A percentile compares a stretch with the other conserved stretches of the same genome.
Conservation (phyloP, 2,329 filamentous ascomycete genomes). For the Fusarium agapanthi region DNA sequence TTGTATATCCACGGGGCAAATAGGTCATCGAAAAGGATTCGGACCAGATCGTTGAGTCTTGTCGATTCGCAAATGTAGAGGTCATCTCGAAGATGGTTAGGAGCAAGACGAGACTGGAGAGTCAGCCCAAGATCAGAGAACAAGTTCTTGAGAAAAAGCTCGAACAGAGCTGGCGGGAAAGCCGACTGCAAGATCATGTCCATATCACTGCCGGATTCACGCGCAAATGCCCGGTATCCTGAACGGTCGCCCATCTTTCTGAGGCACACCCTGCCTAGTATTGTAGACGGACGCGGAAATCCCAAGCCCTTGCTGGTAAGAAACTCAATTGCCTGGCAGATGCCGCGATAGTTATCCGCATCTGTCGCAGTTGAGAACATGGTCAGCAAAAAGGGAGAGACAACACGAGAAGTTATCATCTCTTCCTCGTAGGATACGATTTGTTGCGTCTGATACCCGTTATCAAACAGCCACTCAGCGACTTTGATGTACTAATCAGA, state of each 20-base stretch:
- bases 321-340: background rate
- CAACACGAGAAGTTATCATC: background rate
- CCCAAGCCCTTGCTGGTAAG: background rate
- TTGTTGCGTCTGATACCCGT: background rate
- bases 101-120: background rate
- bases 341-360: background rate
- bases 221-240: background rate
- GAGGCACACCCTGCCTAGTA: background rate
- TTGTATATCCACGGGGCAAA: background rate
- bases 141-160: background rate
- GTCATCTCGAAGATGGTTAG: background rate
- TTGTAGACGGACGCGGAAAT: background rate
- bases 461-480: background rate
- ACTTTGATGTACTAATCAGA: background rate
- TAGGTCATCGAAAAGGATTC: background rate
- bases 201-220: background rate
- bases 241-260: background rate
- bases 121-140: background rate
- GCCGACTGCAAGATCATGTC: background rate
- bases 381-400: background rate
- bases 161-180: background rate
- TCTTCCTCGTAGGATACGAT: background rate
- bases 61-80: background rate
- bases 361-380: background rate
- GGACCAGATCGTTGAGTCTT: fast-evolving